Evolutionary conservation across 139 green algal genomes (phyloP).

Genomic region (Picochlorum sp.): DNA sequence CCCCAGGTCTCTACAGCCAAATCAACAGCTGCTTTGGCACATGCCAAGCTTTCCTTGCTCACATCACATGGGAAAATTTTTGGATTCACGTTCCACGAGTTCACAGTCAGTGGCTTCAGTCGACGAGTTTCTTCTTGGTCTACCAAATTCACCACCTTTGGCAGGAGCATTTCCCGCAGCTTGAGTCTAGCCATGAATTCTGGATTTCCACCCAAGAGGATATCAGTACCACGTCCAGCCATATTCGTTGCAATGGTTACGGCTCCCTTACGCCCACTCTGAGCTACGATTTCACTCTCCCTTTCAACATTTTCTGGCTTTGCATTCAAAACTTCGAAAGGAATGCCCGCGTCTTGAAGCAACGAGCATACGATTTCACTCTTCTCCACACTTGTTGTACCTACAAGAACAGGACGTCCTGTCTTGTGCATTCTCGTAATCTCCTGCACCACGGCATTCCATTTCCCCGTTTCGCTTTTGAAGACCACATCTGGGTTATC

Average conservation of each 20-base stretch:
- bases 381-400: constrained; percentile 88
- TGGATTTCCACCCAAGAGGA: constrained; percentile 92
- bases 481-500: constrained; percentile 97
- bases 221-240: constrained; percentile 95
- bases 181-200: constrained; percentile 88
- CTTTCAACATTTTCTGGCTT: constrained; percentile 98
- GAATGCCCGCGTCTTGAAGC: constrained; percentile 66
- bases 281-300: constrained; percentile 94
- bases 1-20: constrained; percentile 32
- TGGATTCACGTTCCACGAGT: constrained; percentile 45
- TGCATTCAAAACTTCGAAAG: constrained; percentile 90
- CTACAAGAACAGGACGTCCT: constrained; percentile 87
- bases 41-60: constrained; percentile 23
- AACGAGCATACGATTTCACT: constrained; percentile 70
- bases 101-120: constrained; percentile 10
- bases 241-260: constrained; percentile 99
- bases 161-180: constrained; percentile 87
- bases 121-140: constrained; percentile 18
- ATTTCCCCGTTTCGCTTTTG: constrained; percentile 62
- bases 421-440: constrained; percentile 83
- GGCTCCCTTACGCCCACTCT: constrained; percentile 63
- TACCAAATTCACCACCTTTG: constrained; percentile 47
- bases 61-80: constrained; percentile 85
- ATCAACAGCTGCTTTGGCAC: constrained; percentile 19
- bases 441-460: constrained; percentile 75